A percentile compares a stretch with the other conserved stretches of the same genome.
These are phyloP conservation scores for Vaccinium myrtillus DNA, from an alignment of 148 eudicot species.

Conservation along the genomic window DNA sequence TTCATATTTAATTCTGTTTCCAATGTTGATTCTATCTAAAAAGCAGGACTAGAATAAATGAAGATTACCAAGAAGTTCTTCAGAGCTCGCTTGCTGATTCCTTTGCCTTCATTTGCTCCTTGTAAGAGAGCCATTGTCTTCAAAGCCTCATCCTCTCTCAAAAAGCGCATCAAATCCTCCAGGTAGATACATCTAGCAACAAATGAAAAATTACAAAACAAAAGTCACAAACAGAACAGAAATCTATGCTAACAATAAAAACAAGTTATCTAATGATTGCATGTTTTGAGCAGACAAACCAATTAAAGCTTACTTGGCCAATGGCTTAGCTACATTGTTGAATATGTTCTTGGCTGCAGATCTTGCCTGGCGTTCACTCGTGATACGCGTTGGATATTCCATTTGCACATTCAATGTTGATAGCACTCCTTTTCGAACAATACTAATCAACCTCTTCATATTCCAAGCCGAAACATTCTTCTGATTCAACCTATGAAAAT, in stretches of 20 bases:
- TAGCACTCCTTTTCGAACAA: conserved; percentile 38
- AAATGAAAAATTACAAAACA: neutral
- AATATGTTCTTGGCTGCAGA: conserved; percentile 55
- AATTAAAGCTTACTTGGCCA: conserved; percentile 38
- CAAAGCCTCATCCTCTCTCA: conserved; percentile 54
- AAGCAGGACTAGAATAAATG: neutral
- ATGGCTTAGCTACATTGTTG: conserved; percentile 51
- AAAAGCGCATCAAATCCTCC: conserved; percentile 53
- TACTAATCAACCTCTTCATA: conserved; percentile 56
- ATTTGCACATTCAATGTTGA: conserved; percentile 48
- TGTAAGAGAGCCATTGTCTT: conserved; percentile 44
- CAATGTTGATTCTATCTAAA: neutral
- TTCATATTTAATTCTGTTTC: neutral
- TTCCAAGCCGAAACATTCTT: conserved; percentile 69
- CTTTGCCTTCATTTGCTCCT: conserved; percentile 40
- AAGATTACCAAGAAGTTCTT: conserved; percentile 64
- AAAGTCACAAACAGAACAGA: neutral
- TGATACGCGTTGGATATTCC: conserved; percentile 32
- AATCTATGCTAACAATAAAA: neutral
- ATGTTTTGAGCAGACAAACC: neutral
- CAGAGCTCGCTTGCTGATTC: conserved; percentile 51
- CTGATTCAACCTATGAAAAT: conserved; percentile 46
- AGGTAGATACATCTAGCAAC: conserved; percentile 32
- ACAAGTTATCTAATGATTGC: neutral
- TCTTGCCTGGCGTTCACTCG: conserved; percentile 57